phyloP scores from a whole-genome alignment of 768 basidiomycete genomes.

The Tulasnella calospora region DNA sequence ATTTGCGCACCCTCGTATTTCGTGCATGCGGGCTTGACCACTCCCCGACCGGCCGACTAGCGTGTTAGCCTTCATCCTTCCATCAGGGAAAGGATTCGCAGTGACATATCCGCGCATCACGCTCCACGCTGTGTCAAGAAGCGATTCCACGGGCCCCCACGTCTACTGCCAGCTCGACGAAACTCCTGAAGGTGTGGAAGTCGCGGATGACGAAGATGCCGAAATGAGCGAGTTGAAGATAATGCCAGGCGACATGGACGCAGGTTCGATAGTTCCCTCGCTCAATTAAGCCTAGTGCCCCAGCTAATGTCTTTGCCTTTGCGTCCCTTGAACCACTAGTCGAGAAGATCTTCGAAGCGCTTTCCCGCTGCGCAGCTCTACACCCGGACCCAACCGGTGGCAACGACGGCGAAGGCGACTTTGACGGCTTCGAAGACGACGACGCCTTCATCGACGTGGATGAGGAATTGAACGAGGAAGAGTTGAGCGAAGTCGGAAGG shows the following conservation, averaged over 20 bases:
- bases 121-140: slow-evolving; percentile 79
- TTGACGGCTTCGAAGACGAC: slow-evolving; percentile 44
- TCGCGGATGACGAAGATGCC: slow-evolving; percentile 42
- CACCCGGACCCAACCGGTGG: slow-evolving; percentile 60
- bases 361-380: slow-evolving; percentile 77
- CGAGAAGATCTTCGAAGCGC: slow-evolving; percentile 78
- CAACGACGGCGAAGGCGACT: slow-evolving; percentile 34
- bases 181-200: slow-evolving; percentile 35
- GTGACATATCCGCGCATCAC: slow-evolving; percentile 87
- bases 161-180: slow-evolving; percentile 96
- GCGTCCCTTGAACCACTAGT: slow-evolving; percentile 44
- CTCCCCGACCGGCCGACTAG: slow-evolving; percentile 39
- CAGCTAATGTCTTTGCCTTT: too few relatives aligned
- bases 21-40: not conserved
- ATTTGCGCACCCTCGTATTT: not conserved
- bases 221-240: slow-evolving; percentile 80
- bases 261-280: slow-evolving; percentile 48
- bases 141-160: slow-evolving; percentile 57
- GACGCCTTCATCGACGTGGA: slow-evolving; percentile 53
- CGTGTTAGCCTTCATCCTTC: slow-evolving; percentile 70
- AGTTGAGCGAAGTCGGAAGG: slow-evolving; percentile 84
- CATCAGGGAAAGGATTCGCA: slow-evolving; percentile 67
- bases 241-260: slow-evolving; percentile 52
- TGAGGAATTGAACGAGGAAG: slow-evolving; percentile 57
- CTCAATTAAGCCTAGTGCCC: not conserved